These are phyloP conservation scores for Colletotrichum sp. DNA, from an alignment of 2,329 filamentous ascomycete genomes.

Conservation along the genomic window DNA sequence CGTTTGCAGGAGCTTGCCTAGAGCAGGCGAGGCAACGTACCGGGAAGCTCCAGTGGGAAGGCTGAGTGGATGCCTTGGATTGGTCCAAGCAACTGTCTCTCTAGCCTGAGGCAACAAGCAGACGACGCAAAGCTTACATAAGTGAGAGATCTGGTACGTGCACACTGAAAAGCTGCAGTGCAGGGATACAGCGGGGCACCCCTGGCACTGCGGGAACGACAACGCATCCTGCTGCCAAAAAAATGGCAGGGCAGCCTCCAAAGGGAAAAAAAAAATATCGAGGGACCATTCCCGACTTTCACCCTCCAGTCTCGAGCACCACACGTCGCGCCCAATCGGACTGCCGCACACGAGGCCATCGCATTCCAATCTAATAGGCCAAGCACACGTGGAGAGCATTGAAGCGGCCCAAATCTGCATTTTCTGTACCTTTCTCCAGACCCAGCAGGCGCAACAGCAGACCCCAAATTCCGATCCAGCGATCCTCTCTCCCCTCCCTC, in stretches of 20 bases:
- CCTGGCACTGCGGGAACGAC: conserved; percentile 20
- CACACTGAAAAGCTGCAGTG: not conserved
- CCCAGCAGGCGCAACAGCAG: conserved; percentile 4
- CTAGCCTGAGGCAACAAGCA: conserved; percentile 34
- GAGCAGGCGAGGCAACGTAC: conserved; percentile 32
- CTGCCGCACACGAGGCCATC: conserved; percentile 10
- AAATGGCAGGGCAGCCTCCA: conserved; percentile 11
- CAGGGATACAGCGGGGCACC: conserved; percentile 12
- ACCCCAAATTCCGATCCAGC: conserved; percentile 11
- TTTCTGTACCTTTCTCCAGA: not conserved
- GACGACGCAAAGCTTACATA: conserved; percentile 3
- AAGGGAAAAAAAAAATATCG: conserved; percentile 13
- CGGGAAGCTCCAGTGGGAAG: conserved; percentile 34
- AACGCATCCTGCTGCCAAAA: conserved; percentile 20
- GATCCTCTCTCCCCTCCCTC: not conserved
- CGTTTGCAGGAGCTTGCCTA: conserved; percentile 56
- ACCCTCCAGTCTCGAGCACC: conserved; percentile 18
- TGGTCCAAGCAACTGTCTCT: conserved; percentile 9
- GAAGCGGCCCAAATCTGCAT: conserved; percentile 10
- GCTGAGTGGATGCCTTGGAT: conserved; percentile 36
- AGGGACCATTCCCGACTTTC: conserved; percentile 3
- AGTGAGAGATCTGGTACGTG: not conserved
- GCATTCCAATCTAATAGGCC: conserved; percentile 18
- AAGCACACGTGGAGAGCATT: conserved; percentile 13
- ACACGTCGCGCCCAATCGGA: conserved; percentile 19